Percentiles rank a stretch among this genome's conserved stretches.
Evolutionary conservation across 2,329 filamentous ascomycete species (phyloP).

Genomic region (Stachybotrys echinatus): DNA sequence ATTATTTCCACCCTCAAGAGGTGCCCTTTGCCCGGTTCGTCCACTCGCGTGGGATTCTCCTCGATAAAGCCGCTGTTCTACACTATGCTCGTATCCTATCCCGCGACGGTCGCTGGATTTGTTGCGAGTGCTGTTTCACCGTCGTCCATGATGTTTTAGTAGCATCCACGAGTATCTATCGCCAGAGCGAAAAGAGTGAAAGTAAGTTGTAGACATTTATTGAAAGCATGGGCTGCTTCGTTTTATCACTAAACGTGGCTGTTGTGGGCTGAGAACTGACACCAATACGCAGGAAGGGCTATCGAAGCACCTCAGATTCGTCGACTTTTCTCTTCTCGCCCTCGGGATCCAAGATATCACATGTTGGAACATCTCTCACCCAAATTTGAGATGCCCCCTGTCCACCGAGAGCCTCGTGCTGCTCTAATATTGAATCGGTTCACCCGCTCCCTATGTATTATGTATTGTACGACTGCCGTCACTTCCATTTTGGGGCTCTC

Average conservation of each 20-base stretch:
- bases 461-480: constrained; percentile 80
- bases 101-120: constrained; percentile 65
- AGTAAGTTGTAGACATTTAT: constrained; percentile 46
- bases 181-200: constrained; percentile 61
- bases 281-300: constrained; percentile 57
- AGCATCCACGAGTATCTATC: constrained; percentile 76
- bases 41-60: constrained; percentile 65
- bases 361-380: constrained; percentile 82
- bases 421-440: constrained; percentile 84
- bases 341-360: constrained; percentile 78
- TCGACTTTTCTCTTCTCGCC: constrained; percentile 74
- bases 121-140: constrained; percentile 85
- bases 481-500: constrained; percentile 69
- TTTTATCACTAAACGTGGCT: background rate
- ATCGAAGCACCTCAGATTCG: constrained; percentile 73
- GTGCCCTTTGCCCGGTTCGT: constrained; percentile 67
- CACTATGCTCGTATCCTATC: constrained; percentile 72
- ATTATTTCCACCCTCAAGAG: constrained; percentile 82
- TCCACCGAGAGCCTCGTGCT: constrained; percentile 71
- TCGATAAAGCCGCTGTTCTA: constrained; percentile 81
- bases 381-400: constrained; percentile 64
- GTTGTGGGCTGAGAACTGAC: constrained; percentile 2
- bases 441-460: constrained; percentile 73
- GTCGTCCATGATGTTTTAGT: constrained; percentile 85
- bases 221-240: constrained; percentile 10